phyloP scores from a whole-genome alignment of 2,329 filamentous ascomycete species.

The Diaporthe sp. region DNA sequence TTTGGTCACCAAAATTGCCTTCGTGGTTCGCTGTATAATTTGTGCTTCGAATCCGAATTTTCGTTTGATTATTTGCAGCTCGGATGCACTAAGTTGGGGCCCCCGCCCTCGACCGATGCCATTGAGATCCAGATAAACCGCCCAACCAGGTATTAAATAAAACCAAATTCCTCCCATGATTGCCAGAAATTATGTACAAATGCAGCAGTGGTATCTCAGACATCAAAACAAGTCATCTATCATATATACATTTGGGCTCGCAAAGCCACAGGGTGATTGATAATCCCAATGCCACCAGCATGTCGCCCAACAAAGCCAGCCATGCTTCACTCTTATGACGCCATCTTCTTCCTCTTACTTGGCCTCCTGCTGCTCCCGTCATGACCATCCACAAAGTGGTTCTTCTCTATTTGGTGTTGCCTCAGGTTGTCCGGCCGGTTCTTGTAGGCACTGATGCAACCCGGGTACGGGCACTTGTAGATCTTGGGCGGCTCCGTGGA shows the following conservation, averaged over 20 bases:
- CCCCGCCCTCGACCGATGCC: not conserved
- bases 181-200: not conserved
- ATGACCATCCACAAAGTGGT: slow-evolving; percentile 63
- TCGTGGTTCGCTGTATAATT: not conserved
- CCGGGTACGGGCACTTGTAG: slow-evolving; percentile 65
- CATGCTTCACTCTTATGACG: not conserved
- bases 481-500: slow-evolving; percentile 61
- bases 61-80: not conserved
- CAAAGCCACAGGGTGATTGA: not conserved
- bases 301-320: too few species aligned
- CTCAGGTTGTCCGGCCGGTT: slow-evolving; percentile 68
- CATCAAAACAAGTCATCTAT: slow-evolving; percentile 12
- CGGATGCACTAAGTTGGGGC: too few species aligned
- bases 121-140: not conserved
- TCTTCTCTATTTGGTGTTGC: slow-evolving; percentile 69
- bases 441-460: slow-evolving; percentile 67
- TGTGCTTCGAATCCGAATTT: not conserved
- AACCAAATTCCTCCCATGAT: not conserved
- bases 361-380: slow-evolving; percentile 52
- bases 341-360: slow-evolving; percentile 62
- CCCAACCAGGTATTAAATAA: not conserved
- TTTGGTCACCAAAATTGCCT: not conserved
- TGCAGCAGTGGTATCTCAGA: slow-evolving; percentile 29
- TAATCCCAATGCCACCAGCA: not conserved
- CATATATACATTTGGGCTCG: not conserved